These are phyloP conservation scores for Vitrella brassicaformis DNA, from an alignment of 73 alveolate genomes.

Conservation along the genomic window DNA sequence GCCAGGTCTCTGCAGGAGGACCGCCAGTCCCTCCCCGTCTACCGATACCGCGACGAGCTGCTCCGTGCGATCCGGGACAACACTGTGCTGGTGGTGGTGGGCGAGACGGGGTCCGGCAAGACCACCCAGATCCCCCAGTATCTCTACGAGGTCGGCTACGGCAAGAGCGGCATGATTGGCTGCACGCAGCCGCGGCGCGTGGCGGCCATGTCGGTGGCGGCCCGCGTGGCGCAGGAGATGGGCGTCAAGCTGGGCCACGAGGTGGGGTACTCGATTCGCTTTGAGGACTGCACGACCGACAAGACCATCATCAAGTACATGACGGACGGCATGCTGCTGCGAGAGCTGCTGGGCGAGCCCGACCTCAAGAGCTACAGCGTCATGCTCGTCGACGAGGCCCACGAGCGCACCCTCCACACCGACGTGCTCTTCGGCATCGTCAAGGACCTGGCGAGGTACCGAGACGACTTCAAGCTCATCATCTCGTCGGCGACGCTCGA, in stretches of 20 bases:
- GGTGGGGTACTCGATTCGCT: slow-evolving; percentile 96
- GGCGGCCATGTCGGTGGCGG: slow-evolving; percentile 99
- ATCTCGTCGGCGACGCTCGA: slow-evolving; percentile 97
- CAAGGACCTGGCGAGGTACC: slow-evolving; percentile 61
- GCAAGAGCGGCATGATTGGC: slow-evolving; percentile 87
- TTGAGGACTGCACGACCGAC: slow-evolving; percentile 91
- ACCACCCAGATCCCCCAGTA: slow-evolving; percentile 85
- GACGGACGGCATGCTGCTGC: slow-evolving; percentile 99
- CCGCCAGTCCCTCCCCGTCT: slow-evolving; percentile 63
- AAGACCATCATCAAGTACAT: slow-evolving; percentile 89
- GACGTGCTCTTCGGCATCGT: slow-evolving; percentile 92
- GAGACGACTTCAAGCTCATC: slow-evolving; percentile 85
- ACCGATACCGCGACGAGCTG: slow-evolving; percentile 67
- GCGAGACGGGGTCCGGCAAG: slow-evolving; percentile 94
- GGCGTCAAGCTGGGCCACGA: slow-evolving; percentile 94
- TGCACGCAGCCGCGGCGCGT: slow-evolving; percentile 99
- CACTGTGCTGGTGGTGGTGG: slow-evolving; percentile 72
- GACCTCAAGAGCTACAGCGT: slow-evolving; percentile 57
- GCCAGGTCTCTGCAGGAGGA: slow-evolving; percentile 29
- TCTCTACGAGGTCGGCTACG: slow-evolving; percentile 88
- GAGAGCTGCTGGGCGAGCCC: slow-evolving; percentile 74
- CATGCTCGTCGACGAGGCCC: slow-evolving; percentile 96
- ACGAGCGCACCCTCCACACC: slow-evolving; percentile 98
- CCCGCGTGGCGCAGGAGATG: slow-evolving; percentile 96
- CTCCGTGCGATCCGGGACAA: slow-evolving; percentile 64